Evolutionary conservation across 2,329 filamentous ascomycete genomes (phyloP), one percentile per base, ranked within the genome.

Genomic region (Ceratocystis smalleyi): DNA sequence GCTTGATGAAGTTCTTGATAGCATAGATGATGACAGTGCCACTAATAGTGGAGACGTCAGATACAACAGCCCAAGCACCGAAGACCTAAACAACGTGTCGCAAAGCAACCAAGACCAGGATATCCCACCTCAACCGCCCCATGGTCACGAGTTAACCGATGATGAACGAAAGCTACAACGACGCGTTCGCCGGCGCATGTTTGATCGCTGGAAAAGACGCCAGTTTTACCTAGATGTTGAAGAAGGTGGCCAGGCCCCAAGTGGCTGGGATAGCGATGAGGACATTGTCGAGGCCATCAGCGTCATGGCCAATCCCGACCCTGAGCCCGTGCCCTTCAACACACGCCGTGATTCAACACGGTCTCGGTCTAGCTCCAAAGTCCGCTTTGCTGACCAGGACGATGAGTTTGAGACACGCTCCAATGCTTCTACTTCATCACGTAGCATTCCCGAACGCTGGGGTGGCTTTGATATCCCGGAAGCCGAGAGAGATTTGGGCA

Each of bases 181-280:
- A 22, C 45, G 55, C 15, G 79, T 80, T 1, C 76, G 81, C 15
- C 76, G 74, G 47, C 78, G 79, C 68, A 76, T 89, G 43, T 79
- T 86, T 69, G 83, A 91, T 63, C 80, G 89, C 61, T 94, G 89
- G 89, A 82, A 82, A 69, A 81, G 87, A 66, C 80, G 89, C 57
- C 83, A 86, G 47, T 95, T 94, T 69, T 95, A 94, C 70, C 81
- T 90, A 0, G 89, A 95, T 65, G 87, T 91, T 73, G 90, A 95
- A 75, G 89, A 95, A 72, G 89, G 89, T 1, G 81, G 82, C 8
- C 72, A 74, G n/a, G 77, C 82, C 1, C 63, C 63, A 24, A 27
- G 43, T n/a, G 64, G 62, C 43, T 91, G 85, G 77, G 77, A 80
- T 24, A 78, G 81, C 4, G 79, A 82, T 15, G 79, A 86, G 51